These are phyloP conservation scores for Malus asiatica DNA, from an alignment of 306 rosid species.

Conservation along the genomic window DNA sequence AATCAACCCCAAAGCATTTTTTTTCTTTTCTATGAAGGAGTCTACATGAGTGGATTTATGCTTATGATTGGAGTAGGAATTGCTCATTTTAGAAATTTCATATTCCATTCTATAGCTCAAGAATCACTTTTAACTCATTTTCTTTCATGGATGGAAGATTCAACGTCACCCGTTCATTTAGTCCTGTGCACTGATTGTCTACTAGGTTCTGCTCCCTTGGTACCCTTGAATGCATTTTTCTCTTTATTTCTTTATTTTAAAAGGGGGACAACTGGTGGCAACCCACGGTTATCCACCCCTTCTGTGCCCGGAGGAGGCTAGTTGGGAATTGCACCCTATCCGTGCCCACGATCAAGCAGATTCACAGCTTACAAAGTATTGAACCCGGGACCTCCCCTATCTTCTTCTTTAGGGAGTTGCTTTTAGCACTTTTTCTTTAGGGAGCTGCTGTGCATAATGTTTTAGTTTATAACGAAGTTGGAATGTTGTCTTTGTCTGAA, in stretches of 20 bases:
- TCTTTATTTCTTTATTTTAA: too few relatives aligned
- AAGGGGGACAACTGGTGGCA: too few relatives aligned
- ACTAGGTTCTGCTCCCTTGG: not conserved
- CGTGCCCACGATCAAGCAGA: too few relatives aligned
- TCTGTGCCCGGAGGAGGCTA: too few relatives aligned
- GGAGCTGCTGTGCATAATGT: not conserved
- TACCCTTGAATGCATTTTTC: not conserved
- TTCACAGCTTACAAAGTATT: too few relatives aligned
- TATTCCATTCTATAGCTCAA: not conserved
- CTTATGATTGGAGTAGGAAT: too few relatives aligned
- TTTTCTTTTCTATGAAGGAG: not conserved
- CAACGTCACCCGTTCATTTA: not conserved
- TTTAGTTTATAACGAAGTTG: not conserved
- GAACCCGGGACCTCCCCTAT: too few relatives aligned
- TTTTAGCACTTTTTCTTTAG: too few relatives aligned
- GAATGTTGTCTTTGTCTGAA: not conserved
- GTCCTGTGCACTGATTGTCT: not conserved
- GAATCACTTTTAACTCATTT: not conserved
- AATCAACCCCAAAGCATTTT: not conserved
- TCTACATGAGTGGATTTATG: not conserved
- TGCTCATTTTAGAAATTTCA: not conserved
- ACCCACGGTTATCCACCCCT: too few relatives aligned
- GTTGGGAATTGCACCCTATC: too few relatives aligned
- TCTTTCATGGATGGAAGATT: not conserved
- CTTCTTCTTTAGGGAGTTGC: too few relatives aligned